Evolutionary conservation across 225 moss, liverwort and hornwort species (phyloP).

Genomic region (Marchantia paleacea): DNA sequence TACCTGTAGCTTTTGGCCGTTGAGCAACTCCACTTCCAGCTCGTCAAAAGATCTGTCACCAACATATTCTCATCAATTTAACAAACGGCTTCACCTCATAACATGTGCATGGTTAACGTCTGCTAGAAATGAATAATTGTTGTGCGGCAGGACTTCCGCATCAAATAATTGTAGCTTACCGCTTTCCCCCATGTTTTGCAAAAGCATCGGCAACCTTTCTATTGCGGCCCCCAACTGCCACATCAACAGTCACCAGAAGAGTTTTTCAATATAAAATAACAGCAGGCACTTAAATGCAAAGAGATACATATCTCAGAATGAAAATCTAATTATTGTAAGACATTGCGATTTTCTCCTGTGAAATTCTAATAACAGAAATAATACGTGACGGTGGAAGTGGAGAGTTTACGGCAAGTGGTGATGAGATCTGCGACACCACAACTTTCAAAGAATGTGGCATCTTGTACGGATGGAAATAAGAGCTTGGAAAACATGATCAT

Average conservation of each 20-base stretch:
- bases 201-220: constrained; percentile 70
- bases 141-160: background rate
- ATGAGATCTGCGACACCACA: constrained; percentile 71
- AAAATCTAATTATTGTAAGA: no score
- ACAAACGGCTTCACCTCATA: background rate
- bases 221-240: constrained; percentile 66
- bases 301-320: no score
- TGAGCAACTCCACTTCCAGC: constrained; percentile 62
- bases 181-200: constrained; percentile 52
- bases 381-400: background rate
- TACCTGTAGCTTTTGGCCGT: constrained; percentile 80
- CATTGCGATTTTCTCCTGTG: no score
- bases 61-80: background rate
- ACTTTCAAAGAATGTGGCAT: constrained; percentile 68
- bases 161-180: constrained; percentile 23
- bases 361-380: no score
- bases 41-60: constrained; percentile 56
- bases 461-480: constrained; percentile 56
- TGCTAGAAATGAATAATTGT: no score
- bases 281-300: no score
- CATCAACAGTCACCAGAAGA: background rate
- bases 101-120: background rate
- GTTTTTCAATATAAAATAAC: background rate
- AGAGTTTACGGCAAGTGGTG: constrained; percentile 58
- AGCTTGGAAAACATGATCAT: constrained; percentile 63